Conservation (phyloP, 352 stramenopile species). For the Globisporangium rhizosaccharum region DNA sequence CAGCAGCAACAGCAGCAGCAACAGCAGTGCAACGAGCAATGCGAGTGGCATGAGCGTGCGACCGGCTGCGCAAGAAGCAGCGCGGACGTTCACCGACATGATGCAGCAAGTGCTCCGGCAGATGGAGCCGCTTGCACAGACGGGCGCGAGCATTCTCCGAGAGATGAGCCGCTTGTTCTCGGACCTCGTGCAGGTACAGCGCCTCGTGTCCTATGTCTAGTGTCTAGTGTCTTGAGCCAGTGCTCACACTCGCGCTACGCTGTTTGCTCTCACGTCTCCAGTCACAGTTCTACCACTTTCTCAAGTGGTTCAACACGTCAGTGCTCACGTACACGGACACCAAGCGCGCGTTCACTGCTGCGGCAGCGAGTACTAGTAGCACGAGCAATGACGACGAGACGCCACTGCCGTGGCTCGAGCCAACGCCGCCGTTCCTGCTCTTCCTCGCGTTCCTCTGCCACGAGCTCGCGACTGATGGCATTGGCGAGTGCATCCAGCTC, state of each 20-base stretch:
- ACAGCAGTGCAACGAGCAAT: background rate
- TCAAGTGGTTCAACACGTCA: conserved; percentile 74
- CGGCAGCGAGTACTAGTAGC: background rate
- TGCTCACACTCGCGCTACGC: background rate
- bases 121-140: conserved; percentile 75
- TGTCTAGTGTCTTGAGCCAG: background rate
- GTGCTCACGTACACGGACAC: conserved; percentile 67
- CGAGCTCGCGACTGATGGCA: conserved; percentile 55
- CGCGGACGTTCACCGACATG: conserved; percentile 52
- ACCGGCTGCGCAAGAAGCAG: conserved; percentile 49
- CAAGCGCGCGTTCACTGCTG: conserved; percentile 42
- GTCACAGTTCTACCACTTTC: conserved; percentile 73
- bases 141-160: conserved; percentile 48
- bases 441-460: conserved; percentile 69
- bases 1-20: conserved; percentile 1
- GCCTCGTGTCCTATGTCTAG: background rate
- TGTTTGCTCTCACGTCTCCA: conserved; percentile 10
- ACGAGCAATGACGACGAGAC: conserved; percentile 22
- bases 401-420: conserved; percentile 47
- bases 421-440: conserved; percentile 59
- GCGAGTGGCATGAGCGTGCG: conserved; percentile 37
- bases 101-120: conserved; percentile 77
- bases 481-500: conserved; percentile 61
- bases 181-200: conserved; percentile 62
- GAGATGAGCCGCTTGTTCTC: conserved; percentile 76